phyloP scores from a whole-genome alignment of 2,329 filamentous ascomycete genomes.

The Calycina herbarum region DNA sequence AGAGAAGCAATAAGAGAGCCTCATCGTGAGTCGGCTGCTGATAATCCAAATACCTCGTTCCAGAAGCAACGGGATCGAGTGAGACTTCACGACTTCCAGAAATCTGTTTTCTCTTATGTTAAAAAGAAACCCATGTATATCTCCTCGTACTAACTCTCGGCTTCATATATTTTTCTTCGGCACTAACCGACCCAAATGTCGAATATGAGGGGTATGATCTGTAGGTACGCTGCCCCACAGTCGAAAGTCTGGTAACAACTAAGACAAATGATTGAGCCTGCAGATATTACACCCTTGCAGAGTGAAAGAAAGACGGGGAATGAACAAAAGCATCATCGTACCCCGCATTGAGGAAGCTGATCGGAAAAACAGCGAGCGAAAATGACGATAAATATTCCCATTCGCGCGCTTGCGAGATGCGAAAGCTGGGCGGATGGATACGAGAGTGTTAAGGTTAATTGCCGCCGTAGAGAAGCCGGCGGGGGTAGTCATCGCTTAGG shows the following conservation, averaged over 20 bases:
- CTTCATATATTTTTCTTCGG: not conserved
- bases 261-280: not conserved
- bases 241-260: not conserved
- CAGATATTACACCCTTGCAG: not conserved
- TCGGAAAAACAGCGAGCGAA: not conserved
- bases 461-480: not conserved
- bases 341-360: not conserved
- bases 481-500: not conserved
- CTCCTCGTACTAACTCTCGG: not conserved
- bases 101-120: not conserved
- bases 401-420: conserved; percentile 4
- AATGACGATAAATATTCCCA: conserved; percentile 3
- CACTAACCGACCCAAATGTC: not conserved
- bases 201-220: not conserved
- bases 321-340: not conserved
- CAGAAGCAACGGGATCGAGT: not conserved
- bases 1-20: conserved; percentile 2
- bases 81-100: not conserved
- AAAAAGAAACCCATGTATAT: not conserved
- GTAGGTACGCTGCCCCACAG: not conserved
- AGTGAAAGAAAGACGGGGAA: not conserved
- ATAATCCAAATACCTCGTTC: not conserved
- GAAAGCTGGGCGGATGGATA: not conserved
- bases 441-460: not conserved
- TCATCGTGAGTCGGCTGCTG: conserved; percentile 1